phyloP scores from a whole-genome alignment of 176 grass and related monocot species.

The Avena sativa region DNA sequence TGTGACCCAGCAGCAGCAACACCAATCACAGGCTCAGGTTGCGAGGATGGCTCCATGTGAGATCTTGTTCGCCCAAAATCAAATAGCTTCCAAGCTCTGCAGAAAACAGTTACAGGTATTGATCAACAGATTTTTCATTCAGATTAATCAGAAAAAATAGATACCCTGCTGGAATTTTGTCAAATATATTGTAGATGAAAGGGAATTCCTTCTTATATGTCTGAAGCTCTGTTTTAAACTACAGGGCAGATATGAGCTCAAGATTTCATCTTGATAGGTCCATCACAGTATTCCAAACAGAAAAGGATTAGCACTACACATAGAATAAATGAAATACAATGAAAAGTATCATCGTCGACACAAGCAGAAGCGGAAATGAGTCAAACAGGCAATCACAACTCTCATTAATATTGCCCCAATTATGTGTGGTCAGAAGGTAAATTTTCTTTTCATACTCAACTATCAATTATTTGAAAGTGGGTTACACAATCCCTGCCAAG shows the following conservation, averaged over 20 bases:
- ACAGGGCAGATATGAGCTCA: neutral
- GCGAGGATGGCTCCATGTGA: constrained; percentile 65
- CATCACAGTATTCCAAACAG: constrained; percentile 15
- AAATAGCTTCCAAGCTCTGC: constrained; percentile 13
- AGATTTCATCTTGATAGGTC: neutral
- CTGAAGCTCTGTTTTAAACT: neutral
- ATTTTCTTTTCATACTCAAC: constrained; percentile 39
- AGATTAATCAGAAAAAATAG: neutral
- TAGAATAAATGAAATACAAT: constrained; percentile 25
- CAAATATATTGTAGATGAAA: constrained; percentile 30
- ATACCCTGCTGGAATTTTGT: neutral
- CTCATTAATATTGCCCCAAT: neutral
- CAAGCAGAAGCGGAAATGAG: neutral
- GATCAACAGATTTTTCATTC: constrained; percentile 16
- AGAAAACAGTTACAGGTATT: constrained; percentile 25
- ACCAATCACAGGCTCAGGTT: constrained; percentile 60
- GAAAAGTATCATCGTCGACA: neutral
- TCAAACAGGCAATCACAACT: constrained; percentile 18
- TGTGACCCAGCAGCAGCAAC: constrained; percentile 57
- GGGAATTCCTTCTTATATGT: constrained; percentile 8
- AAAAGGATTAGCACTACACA: constrained; percentile 15
- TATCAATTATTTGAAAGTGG: constrained; percentile 45
- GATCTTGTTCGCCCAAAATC: constrained; percentile 32
- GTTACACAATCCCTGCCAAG: constrained; percentile 31
- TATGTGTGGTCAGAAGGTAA: constrained; percentile 27